Evolutionary conservation across 2,329 filamentous ascomycete species (phyloP).

Genomic region (Aspergillus luchuensis): DNA sequence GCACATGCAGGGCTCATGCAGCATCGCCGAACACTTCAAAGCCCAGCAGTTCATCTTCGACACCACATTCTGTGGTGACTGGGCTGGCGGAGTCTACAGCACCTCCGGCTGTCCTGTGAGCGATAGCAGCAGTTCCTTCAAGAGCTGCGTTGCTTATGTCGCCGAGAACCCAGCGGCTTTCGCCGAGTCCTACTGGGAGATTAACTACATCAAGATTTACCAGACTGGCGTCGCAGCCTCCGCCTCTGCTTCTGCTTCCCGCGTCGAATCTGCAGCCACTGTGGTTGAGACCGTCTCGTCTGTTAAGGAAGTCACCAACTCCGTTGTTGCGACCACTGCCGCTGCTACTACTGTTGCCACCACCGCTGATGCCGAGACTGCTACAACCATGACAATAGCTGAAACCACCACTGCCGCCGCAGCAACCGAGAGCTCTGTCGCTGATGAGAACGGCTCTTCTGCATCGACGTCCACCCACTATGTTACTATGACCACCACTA

Average conservation of each 20-base stretch:
- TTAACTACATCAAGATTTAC: conserved; percentile 73
- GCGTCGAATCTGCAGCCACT: conserved; percentile 5
- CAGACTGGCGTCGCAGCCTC: conserved; percentile 24
- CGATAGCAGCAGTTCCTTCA: conserved; percentile 62
- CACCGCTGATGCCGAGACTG: conserved; percentile 1
- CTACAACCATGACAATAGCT: not conserved
- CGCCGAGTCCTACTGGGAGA: conserved; percentile 73
- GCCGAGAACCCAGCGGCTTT: conserved; percentile 69
- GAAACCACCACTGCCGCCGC: not conserved
- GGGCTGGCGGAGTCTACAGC: conserved; percentile 52
- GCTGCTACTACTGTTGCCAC: not conserved
- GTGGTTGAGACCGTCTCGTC: conserved; percentile 8
- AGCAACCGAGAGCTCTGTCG: not conserved
- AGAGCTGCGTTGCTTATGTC: conserved; percentile 70
- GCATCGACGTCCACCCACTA: conserved; percentile 14
- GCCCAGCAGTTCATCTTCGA: conserved; percentile 51
- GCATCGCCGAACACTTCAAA: conserved; percentile 45
- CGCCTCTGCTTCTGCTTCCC: not conserved
- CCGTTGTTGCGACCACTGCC: conserved; percentile 5
- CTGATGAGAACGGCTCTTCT: not conserved
- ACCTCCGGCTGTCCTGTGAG: conserved; percentile 60
- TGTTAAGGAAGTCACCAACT: conserved; percentile 3
- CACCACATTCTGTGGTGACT: conserved; percentile 58
- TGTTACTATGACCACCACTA: conserved; percentile 20
- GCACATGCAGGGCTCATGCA: conserved; percentile 46